A percentile compares a stretch with the other conserved stretches of the same genome.
Conservation (phyloP, 495 filamentous ascomycete genomes). For the Darksidea phi region DNA sequence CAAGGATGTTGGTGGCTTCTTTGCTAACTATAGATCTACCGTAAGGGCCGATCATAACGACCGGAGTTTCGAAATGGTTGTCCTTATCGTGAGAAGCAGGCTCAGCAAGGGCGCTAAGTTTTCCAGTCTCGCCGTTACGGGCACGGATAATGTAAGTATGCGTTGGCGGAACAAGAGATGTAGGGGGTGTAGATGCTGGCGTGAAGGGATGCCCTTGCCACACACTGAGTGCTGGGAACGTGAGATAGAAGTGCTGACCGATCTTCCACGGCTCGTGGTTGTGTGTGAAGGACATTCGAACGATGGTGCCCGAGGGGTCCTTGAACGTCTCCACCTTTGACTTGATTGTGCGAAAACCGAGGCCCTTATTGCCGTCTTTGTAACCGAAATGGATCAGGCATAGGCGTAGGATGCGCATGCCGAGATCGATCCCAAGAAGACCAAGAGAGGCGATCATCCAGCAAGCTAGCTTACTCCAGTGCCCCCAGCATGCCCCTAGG, state of each 20-base stretch:
- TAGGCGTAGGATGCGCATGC: slow-evolving; percentile 50
- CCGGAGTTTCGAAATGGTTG: slow-evolving; percentile 12
- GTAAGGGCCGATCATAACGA: slow-evolving; percentile 61
- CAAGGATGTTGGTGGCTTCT: slow-evolving; percentile 54
- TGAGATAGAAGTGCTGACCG: slow-evolving; percentile 67
- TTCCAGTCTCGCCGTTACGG: slow-evolving; percentile 59
- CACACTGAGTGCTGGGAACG: slow-evolving; percentile 57
- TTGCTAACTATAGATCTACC: slow-evolving; percentile 51
- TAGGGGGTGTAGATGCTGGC: slow-evolving; percentile 51
- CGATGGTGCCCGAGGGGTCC: slow-evolving; percentile 52
- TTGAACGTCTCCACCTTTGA: slow-evolving; percentile 51
- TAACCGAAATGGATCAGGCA: slow-evolving; percentile 54
- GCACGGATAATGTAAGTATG: slow-evolving; percentile 65
- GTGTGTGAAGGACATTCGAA: slow-evolving; percentile 58
- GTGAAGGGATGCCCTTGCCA: slow-evolving; percentile 73
- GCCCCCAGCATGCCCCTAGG: slow-evolving; percentile 65
- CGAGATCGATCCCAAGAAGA: slow-evolving; percentile 57
- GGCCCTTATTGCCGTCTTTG: slow-evolving; percentile 28
- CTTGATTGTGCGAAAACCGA: slow-evolving; percentile 53
- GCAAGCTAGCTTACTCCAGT: slow-evolving; percentile 61
- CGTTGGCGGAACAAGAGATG: slow-evolving; percentile 38
- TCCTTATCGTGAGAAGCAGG: neutral
- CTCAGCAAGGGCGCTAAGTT: slow-evolving; percentile 47
- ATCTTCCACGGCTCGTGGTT: slow-evolving; percentile 57
- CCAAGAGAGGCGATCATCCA: slow-evolving; percentile 62